These are phyloP conservation scores for Neocallimastix lanati DNA, from an alignment of 192 early-diverging fungal species.

Conservation along the genomic window DNA sequence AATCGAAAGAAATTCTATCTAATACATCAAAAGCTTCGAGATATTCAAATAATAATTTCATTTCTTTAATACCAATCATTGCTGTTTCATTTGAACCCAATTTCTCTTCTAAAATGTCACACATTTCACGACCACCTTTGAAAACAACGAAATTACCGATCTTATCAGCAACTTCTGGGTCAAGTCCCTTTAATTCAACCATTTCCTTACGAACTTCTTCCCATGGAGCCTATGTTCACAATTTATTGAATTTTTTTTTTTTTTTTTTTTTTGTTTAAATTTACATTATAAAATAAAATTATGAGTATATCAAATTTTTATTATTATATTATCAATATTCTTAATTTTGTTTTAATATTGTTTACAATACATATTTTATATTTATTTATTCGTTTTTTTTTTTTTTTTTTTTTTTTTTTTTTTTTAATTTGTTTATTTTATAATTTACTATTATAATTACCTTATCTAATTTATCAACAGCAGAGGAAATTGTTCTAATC, in stretches of 20 bases:
- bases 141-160: constrained; percentile 88
- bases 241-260: too few relatives aligned
- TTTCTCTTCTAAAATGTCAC: constrained; percentile 24
- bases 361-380: too few relatives aligned
- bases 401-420: too few relatives aligned
- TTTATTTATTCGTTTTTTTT: too few relatives aligned
- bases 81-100: constrained; percentile 51
- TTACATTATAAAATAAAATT: too few relatives aligned
- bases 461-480: constrained; percentile 97
- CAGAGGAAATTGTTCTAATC: constrained; percentile 82
- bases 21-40: constrained; percentile 58
- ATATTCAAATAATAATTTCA: constrained; percentile 69
- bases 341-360: too few relatives aligned
- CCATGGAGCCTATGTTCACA: constrained; percentile 49
- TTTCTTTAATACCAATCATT: constrained; percentile 63
- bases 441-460: constrained; percentile 2
- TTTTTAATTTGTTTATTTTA: background rate
- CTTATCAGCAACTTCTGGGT: constrained; percentile 58
- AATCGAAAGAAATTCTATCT: constrained; percentile 69
- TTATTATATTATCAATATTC: too few relatives aligned
- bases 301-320: too few relatives aligned
- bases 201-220: constrained; percentile 84
- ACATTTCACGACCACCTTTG: constrained; percentile 51
- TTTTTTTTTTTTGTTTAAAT: too few relatives aligned
- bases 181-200: constrained; percentile 80